phyloP scores from a whole-genome alignment of 2,329 filamentous ascomycete species.

The Fusarium armeniacum region DNA sequence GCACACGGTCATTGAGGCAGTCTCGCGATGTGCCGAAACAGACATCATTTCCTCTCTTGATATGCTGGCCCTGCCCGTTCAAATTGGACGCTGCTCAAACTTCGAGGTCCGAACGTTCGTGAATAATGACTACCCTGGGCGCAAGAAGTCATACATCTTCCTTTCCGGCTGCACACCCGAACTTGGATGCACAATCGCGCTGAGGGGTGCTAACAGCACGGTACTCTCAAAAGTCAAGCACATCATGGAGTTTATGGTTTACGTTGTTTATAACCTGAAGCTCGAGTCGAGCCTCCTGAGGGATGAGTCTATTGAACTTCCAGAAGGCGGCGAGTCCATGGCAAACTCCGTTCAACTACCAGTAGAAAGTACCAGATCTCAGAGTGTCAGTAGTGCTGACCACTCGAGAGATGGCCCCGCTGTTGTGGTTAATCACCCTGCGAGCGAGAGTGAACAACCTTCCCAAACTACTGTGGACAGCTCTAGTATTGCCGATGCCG shows the following conservation, averaged over 20 bases:
- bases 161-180: constrained; percentile 90
- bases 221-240: constrained; percentile 85
- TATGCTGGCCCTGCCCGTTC: constrained; percentile 81
- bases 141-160: constrained; percentile 96
- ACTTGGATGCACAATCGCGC: constrained; percentile 92
- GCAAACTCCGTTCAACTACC: constrained; percentile 59
- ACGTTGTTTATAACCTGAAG: constrained; percentile 97
- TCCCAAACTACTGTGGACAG: constrained; percentile 54
- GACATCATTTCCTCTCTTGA: constrained; percentile 95
- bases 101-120: constrained; percentile 98
- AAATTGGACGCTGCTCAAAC: constrained; percentile 83
- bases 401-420: constrained; percentile 50
- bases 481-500: constrained; percentile 47
- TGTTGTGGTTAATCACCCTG: constrained; percentile 54
- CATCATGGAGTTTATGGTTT: constrained; percentile 98
- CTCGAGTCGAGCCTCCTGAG: constrained; percentile 94
- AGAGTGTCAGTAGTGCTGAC: constrained; percentile 52
- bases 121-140: constrained; percentile 77
- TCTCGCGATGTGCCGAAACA: constrained; percentile 91
- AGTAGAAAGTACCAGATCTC: constrained; percentile 57
- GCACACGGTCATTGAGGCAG: constrained; percentile 92
- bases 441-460: constrained; percentile 56
- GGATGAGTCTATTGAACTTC: constrained; percentile 90
- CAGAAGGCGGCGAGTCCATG: constrained; percentile 65
- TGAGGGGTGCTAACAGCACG: constrained; percentile 82